Percentiles rank a stretch among this genome's conserved stretches.
These are phyloP conservation scores for Lasiodiplodia citricola DNA, from an alignment of 2,329 filamentous ascomycete species.

Conservation along the genomic window DNA sequence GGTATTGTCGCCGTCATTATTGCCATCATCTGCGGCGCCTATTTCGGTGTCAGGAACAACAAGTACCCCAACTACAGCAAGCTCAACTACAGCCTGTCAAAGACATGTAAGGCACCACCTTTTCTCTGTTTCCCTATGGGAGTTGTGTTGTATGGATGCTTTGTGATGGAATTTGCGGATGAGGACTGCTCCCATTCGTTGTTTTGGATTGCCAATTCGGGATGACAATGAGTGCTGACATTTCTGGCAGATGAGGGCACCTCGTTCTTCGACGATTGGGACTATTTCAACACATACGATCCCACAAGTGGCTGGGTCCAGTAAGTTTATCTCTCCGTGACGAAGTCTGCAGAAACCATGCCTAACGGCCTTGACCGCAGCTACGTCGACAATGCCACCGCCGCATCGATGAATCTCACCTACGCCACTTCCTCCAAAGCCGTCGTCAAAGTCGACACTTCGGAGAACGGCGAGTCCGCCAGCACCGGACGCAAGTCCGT, in stretches of 20 bases:
- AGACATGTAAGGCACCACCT: constrained; percentile 69
- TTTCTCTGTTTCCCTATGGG: constrained; percentile 69
- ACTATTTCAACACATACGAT: constrained; percentile 37
- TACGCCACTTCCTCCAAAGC: constrained; percentile 22
- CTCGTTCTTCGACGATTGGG: constrained; percentile 42
- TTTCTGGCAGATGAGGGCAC: constrained; percentile 60
- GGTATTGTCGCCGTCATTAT: constrained; percentile 60
- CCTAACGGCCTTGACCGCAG: constrained; percentile 14
- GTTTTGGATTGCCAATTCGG: neutral
- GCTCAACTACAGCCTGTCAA: constrained; percentile 18
- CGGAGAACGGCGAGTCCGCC: constrained; percentile 31
- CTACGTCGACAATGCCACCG: constrained; percentile 28
- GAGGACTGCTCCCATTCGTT: too few species aligned
- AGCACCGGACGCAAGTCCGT: constrained; percentile 36
- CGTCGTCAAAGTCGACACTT: constrained; percentile 43
- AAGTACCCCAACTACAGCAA: constrained; percentile 25
- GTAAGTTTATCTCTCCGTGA: constrained; percentile 29
- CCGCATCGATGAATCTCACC: constrained; percentile 16
- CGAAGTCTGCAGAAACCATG: neutral
- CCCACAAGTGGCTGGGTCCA: constrained; percentile 39
- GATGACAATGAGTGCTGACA: neutral
- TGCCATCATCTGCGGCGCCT: constrained; percentile 60
- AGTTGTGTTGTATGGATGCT: constrained; percentile 41
- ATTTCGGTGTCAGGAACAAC: constrained; percentile 18
- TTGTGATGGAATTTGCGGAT: constrained; percentile 60